Conservation (phyloP, 2,329 filamentous ascomycete genomes). For the Alternaria metachromatica region DNA sequence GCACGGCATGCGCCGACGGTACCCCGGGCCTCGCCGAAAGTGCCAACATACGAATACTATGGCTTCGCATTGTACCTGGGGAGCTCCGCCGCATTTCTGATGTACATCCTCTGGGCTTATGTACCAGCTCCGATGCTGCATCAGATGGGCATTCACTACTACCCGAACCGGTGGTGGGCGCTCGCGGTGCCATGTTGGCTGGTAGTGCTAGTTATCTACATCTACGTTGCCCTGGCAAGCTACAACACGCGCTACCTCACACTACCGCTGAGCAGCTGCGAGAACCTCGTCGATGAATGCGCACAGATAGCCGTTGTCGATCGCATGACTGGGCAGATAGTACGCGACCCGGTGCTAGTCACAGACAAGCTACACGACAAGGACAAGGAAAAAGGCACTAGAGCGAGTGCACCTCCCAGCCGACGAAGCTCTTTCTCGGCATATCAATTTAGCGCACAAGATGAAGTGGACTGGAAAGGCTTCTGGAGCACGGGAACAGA, state of each 20-base stretch:
- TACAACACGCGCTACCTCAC: constrained; percentile 94
- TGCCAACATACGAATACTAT: constrained; percentile 99
- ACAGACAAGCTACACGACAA: constrained; percentile 25
- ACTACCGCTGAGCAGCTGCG: constrained; percentile 76
- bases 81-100: constrained; percentile 78
- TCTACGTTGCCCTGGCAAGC: constrained; percentile 87
- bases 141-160: constrained; percentile 93
- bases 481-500: constrained; percentile 94
- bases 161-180: constrained; percentile 97
- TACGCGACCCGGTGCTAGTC: constrained; percentile 39
- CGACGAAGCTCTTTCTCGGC: constrained; percentile 38
- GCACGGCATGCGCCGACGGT: constrained; percentile 68
- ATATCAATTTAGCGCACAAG: constrained; percentile 47
- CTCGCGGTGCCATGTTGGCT: constrained; percentile 89
- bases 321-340: constrained; percentile 64
- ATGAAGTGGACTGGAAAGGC: constrained; percentile 72
- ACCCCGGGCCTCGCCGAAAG: constrained; percentile 85
- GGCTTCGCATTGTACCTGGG: constrained; percentile 97
- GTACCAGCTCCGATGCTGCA: constrained; percentile 91
- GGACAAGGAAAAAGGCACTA: constrained; percentile 49
- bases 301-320: constrained; percentile 86
- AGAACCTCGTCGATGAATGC: constrained; percentile 90
- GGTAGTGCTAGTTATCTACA: constrained; percentile 87
- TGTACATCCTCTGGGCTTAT: constrained; percentile 83
- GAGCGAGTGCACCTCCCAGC: constrained; percentile 49